Evolutionary conservation across 305 asterid genomes (phyloP).

Genomic region (Fraxinus baroniana): DNA sequence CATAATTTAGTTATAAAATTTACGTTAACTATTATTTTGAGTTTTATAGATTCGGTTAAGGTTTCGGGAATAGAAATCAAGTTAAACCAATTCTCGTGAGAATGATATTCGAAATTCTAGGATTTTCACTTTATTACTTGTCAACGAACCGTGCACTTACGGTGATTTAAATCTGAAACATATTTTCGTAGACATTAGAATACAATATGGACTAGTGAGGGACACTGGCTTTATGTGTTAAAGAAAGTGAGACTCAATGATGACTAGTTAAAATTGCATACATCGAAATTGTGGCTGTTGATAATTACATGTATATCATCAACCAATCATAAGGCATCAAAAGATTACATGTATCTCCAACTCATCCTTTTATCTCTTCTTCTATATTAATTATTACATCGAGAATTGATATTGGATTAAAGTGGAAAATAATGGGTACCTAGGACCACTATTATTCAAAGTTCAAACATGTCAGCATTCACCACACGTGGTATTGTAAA

Average conservation of each 20-base stretch:
- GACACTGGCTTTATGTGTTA: conserved; percentile 6
- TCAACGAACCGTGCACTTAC: too few species aligned
- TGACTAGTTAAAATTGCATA: conserved; percentile 43
- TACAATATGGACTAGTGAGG: not conserved
- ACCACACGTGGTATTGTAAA: not conserved
- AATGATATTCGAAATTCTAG: too few species aligned
- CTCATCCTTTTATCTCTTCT: conserved; percentile 48
- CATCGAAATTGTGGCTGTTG: conserved; percentile 48
- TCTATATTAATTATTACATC: not conserved
- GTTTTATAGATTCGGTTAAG: too few species aligned
- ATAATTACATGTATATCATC: conserved; percentile 10
- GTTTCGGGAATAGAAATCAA: too few species aligned
- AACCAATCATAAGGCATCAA: conserved; percentile 48
- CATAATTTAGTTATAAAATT: too few species aligned
- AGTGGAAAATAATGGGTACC: not conserved
- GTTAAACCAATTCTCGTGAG: too few species aligned
- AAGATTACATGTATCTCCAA: conserved; percentile 49
- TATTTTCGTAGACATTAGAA: not conserved
- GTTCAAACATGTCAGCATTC: not conserved
- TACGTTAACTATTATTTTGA: too few species aligned
- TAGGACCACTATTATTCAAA: too few species aligned
- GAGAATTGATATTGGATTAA: not conserved
- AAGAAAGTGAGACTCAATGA: not conserved
- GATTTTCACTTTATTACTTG: too few species aligned
- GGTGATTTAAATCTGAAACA: too few species aligned